A percentile compares a stretch with the other conserved stretches of the same genome.
Conservation (phyloP, 306 rosid species). For the Abrus precatorius region DNA sequence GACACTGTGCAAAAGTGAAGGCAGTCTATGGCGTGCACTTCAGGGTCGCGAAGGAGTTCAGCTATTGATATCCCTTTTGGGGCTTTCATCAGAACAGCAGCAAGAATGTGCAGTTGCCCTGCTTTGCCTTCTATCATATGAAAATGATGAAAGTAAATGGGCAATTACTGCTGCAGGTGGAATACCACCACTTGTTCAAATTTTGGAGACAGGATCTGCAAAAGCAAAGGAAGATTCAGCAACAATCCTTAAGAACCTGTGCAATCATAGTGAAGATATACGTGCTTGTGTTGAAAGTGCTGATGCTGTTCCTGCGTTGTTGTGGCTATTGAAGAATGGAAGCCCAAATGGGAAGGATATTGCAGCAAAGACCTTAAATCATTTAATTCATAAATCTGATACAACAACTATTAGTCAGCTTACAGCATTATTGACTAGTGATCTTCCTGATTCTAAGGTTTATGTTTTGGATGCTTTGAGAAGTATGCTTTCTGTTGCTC, state of each 20-base stretch:
- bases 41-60: constrained; percentile 99
- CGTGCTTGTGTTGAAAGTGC: constrained; percentile 99
- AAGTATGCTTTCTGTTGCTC: constrained; percentile 92
- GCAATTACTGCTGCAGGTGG: constrained; percentile 99
- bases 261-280: constrained; percentile 99
- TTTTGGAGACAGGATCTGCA: constrained; percentile 92
- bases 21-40: constrained; percentile 90
- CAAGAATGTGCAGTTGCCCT: constrained; percentile 99
- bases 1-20: constrained; percentile 81
- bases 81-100: constrained; percentile 98
- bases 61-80: constrained; percentile 91
- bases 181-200: constrained; percentile 98
- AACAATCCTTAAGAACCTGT: constrained; percentile 88
- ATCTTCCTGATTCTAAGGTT: constrained; percentile 91
- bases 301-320: constrained; percentile 95
- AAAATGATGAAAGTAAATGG: constrained; percentile 98
- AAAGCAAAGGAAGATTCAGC: constrained; percentile 99
- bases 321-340: constrained; percentile 97
- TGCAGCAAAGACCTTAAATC: constrained; percentile 96
- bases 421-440: constrained; percentile 92
- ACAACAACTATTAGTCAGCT: constrained; percentile 97
- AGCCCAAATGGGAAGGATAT: constrained; percentile 97
- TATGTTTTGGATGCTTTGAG: constrained; percentile 90
- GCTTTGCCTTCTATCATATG: constrained; percentile 87
- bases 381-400: constrained; percentile 95